Evolutionary conservation across 1,284 basidiomycete genomes (phyloP).

Genomic region (Cystobasidium sp.): DNA sequence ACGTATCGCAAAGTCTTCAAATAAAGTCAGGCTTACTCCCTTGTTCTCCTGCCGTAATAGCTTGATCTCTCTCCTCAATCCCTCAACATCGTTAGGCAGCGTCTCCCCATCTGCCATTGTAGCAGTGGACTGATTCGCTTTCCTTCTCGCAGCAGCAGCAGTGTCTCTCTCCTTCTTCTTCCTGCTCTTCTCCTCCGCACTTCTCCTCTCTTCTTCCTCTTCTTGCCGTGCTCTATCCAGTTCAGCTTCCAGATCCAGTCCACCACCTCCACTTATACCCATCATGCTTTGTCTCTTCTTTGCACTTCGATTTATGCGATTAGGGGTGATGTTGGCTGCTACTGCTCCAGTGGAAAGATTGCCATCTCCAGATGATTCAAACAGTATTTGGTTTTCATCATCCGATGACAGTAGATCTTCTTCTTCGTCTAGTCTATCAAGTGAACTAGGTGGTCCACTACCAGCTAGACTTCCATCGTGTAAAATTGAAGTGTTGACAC

Average conservation of each 20-base stretch:
- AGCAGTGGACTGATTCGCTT: conserved; percentile 24
- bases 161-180: conserved; percentile 16
- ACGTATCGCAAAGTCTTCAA: background rate
- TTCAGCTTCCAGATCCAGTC: conserved; percentile 51
- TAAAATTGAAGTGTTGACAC: conserved; percentile 15
- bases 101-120: conserved; percentile 22
- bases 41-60: conserved; percentile 52
- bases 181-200: conserved; percentile 25
- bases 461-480: background rate
- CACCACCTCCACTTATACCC: conserved; percentile 20
- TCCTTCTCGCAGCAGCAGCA: conserved; percentile 24
- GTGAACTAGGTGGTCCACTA: conserved; percentile 36
- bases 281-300: conserved; percentile 23
- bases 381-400: conserved; percentile 43
- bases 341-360: conserved; percentile 46
- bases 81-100: conserved; percentile 36
- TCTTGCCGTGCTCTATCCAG: conserved; percentile 47
- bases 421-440: conserved; percentile 31
- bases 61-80: conserved; percentile 48
- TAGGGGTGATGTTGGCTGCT: conserved; percentile 14
- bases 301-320: conserved; percentile 22
- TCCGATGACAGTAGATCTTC: conserved; percentile 14
- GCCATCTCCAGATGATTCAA: conserved; percentile 47
- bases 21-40: conserved; percentile 21
- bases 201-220: conserved; percentile 29